Evolutionary conservation across 345 rosid genomes (phyloP), one percentile per base, ranked within the genome.

Genomic region (Arabidopsis suecica): DNA sequence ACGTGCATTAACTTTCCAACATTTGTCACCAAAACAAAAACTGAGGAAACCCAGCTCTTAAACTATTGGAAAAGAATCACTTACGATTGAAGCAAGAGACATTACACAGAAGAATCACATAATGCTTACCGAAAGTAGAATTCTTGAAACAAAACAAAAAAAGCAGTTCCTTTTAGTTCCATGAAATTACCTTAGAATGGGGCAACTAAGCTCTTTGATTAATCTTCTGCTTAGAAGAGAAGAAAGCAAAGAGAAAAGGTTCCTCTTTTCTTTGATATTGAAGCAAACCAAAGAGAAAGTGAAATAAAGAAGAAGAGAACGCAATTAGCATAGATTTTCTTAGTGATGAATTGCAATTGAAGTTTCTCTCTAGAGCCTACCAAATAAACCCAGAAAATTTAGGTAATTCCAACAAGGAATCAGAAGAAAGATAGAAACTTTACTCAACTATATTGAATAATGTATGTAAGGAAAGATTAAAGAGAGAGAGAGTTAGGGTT

Each of bases 71-170:
- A 78, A 75, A 80, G 97, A 83, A 93, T 89, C 96, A 82, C 93
- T 88, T 89, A 71, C 61, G 86, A 85, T 75, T 84, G 85, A 89
- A 91, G 96, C 77, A 88, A 88, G 81, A 80, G 65, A 78, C 57
- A 79, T 74, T 65, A 67, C 4, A 37, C 79, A 68, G 71, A 65
- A 81, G 64, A 72, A 77, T 81, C 72, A 34, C 8, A 28, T 7
- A 40, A 37, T 30, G 53, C 73, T 23, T 14, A 40, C 62, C 54
- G 23, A 36, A 45, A 58, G 61, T 50, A 49, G 3, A 51, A 48
- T 11, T 10, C 16, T 6, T 34, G 9, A 1, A 8, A 22, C 9
- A 9, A 8, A 49, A 49, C 1, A 9, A 11, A 75, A 64, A 72
- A 78, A 79, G 70, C 68, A 77, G 69, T 76, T 69, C 73, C 86